Percentiles rank a stretch among this genome's conserved stretches.
Evolutionary conservation across 257 asterid genomes (phyloP).

Genomic region (Capsicum rhomboideum): DNA sequence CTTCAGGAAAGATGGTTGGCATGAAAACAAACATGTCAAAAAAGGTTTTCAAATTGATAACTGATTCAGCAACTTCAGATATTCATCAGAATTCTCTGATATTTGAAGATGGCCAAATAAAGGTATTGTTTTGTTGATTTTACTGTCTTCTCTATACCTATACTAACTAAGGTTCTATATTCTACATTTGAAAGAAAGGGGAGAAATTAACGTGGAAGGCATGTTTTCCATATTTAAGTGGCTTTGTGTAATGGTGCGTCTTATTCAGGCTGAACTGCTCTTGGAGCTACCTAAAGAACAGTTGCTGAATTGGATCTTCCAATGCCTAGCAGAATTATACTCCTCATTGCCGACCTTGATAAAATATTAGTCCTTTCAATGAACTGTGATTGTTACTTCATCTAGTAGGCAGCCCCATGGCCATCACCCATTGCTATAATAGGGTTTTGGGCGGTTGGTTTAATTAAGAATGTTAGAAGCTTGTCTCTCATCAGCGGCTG

Average conservation of each 20-base stretch:
- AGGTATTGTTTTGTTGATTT: slow-evolving; percentile 33
- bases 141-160: neutral
- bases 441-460: neutral
- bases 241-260: neutral
- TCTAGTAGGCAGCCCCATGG: neutral
- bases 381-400: neutral
- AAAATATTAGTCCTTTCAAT: slow-evolving; percentile 44
- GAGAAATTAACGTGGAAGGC: neutral
- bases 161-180: neutral
- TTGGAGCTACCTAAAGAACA: slow-evolving; percentile 95
- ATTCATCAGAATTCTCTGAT: slow-evolving; percentile 56
- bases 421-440: neutral
- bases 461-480: neutral
- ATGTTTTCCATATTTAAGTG: neutral
- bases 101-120: slow-evolving; percentile 67
- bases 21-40: slow-evolving; percentile 82
- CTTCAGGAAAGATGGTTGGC: slow-evolving; percentile 73
- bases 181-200: neutral
- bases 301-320: slow-evolving; percentile 92
- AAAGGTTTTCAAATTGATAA: slow-evolving; percentile 77
- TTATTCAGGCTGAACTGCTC: slow-evolving; percentile 74
- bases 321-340: slow-evolving; percentile 82
- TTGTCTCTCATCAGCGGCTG: neutral
- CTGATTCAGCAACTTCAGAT: slow-evolving; percentile 71
- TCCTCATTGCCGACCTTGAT: slow-evolving; percentile 75